A percentile compares a stretch with the other conserved stretches of the same genome.
Conservation (phyloP, 768 basidiomycete species). For the Podaxis carcinomalis region DNA sequence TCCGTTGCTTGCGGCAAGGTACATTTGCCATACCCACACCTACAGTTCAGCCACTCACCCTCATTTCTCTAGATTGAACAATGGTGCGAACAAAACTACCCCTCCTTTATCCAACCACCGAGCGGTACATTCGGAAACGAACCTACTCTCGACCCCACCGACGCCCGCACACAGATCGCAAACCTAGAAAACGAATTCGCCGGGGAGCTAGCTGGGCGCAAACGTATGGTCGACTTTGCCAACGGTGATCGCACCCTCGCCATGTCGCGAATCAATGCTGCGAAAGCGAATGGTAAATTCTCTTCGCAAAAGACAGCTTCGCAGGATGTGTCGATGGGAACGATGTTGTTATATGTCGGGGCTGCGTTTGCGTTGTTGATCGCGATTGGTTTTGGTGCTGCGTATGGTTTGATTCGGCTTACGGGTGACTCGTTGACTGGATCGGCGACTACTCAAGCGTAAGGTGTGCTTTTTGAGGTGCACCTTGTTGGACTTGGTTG, state of each 20-base stretch:
- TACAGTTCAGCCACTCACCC: neutral
- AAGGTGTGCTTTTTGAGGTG: neutral
- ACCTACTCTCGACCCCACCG: constrained; percentile 39
- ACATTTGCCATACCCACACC: neutral
- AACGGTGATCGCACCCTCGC: constrained; percentile 4
- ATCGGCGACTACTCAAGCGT: neutral
- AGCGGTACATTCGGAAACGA: constrained; percentile 12
- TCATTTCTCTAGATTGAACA: constrained; percentile 67
- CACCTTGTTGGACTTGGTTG: neutral
- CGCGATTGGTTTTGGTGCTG: constrained; percentile 16
- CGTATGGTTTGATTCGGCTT: constrained; percentile 19
- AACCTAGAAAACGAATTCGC: constrained; percentile 40
- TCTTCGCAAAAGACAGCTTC: neutral
- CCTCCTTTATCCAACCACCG: constrained; percentile 67
- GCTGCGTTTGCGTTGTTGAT: constrained; percentile 23
- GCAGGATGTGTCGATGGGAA: constrained; percentile 15
- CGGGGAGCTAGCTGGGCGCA: constrained; percentile 26
- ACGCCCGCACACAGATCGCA: constrained; percentile 54
- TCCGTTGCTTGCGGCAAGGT: constrained; percentile 81
- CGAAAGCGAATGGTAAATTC: constrained; percentile 14
- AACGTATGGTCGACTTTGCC: constrained; percentile 23
- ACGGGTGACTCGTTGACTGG: constrained; percentile 8
- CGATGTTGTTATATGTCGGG: constrained; percentile 27
- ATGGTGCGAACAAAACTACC: constrained; percentile 93
- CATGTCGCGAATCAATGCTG: neutral